Evolutionary conservation across 164 flowering plant genomes (phyloP), one percentile per base, ranked within the genome.

Genomic region (Magnolia sinica): DNA sequence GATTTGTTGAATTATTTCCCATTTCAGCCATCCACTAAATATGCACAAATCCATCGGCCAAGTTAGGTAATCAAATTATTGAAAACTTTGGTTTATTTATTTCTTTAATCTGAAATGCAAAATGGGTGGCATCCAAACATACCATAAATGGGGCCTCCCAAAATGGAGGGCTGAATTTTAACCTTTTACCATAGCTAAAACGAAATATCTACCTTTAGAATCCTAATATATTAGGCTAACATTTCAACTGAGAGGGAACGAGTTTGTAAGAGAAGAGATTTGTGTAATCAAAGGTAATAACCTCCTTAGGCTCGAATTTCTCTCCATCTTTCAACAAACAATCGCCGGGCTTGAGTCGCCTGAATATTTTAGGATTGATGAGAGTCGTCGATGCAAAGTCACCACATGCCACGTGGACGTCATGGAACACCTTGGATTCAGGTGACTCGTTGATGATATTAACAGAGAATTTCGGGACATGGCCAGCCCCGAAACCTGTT

Each of bases 321-420:
- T 14, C 55, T 24, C 75, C 75, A 52, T 73, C 63, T 5, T 73
- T 73, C 31, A 73, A 67, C 31, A 73, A 19, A 18, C 75, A 73
- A n/a, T 50, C 74, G 14, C 59, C 59, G 4, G 74, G 74, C 16
- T 22, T 8, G 7, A 73, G 16, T 2, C 75, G 75, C 75, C 52
- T 55, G 75, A 73, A 73, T 19, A 51, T 58, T 13, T 1, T 22
- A 4, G 75, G 75, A 11, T 11, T 14, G 3, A 73, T 58, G 64
- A 55, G 45, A 8, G 27, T 23, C 8, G 50, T 19, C 31, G 75
- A 58, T 24, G 75, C 66, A 37, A 73, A 73, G 3, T 55, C 18
- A 2, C 75, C 75, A 58, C 75, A 73, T 3, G 37, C 75, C 9
- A 73, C 64, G 10, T 73, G 75, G 37, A 73, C 75, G 66, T 73